phyloP scores from a whole-genome alignment of 306 rosid genomes.

The Vigna hirtella region DNA sequence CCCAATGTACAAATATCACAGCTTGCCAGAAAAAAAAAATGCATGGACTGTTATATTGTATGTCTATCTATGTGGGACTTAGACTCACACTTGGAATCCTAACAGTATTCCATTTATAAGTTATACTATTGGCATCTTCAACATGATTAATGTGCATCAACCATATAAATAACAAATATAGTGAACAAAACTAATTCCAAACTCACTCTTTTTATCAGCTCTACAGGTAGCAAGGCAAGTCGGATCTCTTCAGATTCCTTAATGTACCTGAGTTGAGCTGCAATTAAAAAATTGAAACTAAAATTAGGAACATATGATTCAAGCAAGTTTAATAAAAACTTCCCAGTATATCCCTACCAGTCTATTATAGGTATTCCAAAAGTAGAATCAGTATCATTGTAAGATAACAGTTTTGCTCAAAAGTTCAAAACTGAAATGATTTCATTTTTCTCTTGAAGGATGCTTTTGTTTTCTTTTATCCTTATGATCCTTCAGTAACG shows the following conservation, averaged over 20 bases:
- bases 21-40: constrained; percentile 18
- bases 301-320: constrained; percentile 28
- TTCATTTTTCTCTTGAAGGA: background rate
- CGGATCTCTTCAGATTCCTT: constrained; percentile 88
- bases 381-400: constrained; percentile 21
- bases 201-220: constrained; percentile 88
- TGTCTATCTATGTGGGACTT: background rate
- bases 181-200: constrained; percentile 25
- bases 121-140: constrained; percentile 8
- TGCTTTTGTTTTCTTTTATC: constrained; percentile 1
- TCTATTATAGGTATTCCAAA: constrained; percentile 18
- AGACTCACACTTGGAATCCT: too few species aligned
- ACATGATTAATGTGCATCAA: constrained; percentile 28
- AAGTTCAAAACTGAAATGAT: background rate
- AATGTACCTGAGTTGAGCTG: constrained; percentile 72
- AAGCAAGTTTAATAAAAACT: constrained; percentile 24
- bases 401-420: constrained; percentile 12
- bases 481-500: background rate
- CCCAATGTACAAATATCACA: background rate
- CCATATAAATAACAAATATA: constrained; percentile 3
- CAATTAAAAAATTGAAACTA: constrained; percentile 41
- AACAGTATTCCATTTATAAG: background rate
- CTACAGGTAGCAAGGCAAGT: constrained; percentile 89
- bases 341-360: constrained; percentile 19
- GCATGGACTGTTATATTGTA: background rate